Evolutionary conservation across 129 eudicot genomes (phyloP).

Genomic region (Flaveria trinervia): DNA sequence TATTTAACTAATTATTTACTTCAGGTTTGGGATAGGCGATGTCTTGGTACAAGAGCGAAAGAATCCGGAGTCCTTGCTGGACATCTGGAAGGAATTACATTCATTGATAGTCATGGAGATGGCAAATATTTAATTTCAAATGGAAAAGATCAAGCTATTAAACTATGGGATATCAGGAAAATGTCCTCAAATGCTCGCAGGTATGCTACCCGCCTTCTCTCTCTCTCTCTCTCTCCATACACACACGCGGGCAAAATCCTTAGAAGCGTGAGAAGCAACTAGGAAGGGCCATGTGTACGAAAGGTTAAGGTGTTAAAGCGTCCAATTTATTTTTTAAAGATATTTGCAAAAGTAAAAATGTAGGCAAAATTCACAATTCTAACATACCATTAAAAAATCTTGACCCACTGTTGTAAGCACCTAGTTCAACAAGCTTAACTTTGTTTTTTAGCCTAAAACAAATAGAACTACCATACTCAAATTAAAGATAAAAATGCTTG

Average conservation of each 20-base stretch:
- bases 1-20: not conserved
- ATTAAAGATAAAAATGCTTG: not conserved
- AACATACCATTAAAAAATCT: no score
- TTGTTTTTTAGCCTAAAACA: no score
- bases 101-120: constrained; percentile 86
- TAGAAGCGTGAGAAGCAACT: no score
- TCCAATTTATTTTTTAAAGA: no score
- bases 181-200: constrained; percentile 69
- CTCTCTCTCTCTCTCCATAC: not conserved
- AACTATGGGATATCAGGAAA: constrained; percentile 95
- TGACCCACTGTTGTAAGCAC: no score
- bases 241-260: not conserved
- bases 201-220: constrained; percentile 41
- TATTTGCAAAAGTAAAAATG: no score
- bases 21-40: constrained; percentile 98
- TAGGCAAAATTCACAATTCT: no score
- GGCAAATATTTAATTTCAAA: constrained; percentile 89
- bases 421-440: no score
- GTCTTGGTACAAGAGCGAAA: constrained; percentile 56
- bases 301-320: no score
- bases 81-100: constrained; percentile 93
- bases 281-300: no score
- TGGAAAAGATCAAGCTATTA: constrained; percentile 90
- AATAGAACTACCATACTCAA: no score
- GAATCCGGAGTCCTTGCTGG: constrained; percentile 81